Base-by-base conservation (phyloP, 1,284 basidiomycete genomes). In the Tilletia horrida region DNA sequence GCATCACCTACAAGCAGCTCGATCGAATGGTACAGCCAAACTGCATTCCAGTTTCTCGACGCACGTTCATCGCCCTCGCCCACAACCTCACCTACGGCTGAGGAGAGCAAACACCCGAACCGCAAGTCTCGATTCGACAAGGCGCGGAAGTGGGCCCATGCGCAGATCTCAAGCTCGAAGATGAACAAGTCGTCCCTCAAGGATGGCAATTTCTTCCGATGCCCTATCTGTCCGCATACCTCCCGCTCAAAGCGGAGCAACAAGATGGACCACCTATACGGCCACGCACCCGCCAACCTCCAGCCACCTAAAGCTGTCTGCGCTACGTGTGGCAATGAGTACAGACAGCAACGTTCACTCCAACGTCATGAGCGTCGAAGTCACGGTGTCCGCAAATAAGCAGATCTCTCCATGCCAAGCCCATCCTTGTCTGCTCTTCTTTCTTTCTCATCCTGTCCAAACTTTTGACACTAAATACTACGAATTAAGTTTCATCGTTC, bases 221-320 rank as follows among this genome's bases (percentile, higher is more conserved):
- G 50, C 14, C 50, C 50, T 13, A 25, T 25, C 14, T 52, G 50
- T 27, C 7, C 16, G 7, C 55, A 59, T 16, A 14, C 2, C 3
- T 59, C 55, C 16, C 27, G 55, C 29, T 59, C 55, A 7, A 59
- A 59, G 29, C 55, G 14, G 4, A 16, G 13, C 27, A 59, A 59
- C 55, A 59, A 59, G 55, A 31, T 59, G 29, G 55, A 59, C 1
- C 55, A 59, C 31, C 31, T 59, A 3, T 59, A 59, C 27, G 7
- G 1, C 1, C 55, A 59, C n/a, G 55, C 55, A 27, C 55, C 55
- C 14, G 29, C 7, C 27, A 27, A 35, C 3, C 55, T 59, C 9
- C 55, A 35, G 4, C 55, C 55, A 3, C 14, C 25, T 3, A 40
- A 59, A 18, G 14, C 18, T 25, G 27, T 29, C 27, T 59, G 55